Evolutionary conservation across 2,329 filamentous ascomycete genomes (phyloP).

Genomic region (Cytospora leucostoma): DNA sequence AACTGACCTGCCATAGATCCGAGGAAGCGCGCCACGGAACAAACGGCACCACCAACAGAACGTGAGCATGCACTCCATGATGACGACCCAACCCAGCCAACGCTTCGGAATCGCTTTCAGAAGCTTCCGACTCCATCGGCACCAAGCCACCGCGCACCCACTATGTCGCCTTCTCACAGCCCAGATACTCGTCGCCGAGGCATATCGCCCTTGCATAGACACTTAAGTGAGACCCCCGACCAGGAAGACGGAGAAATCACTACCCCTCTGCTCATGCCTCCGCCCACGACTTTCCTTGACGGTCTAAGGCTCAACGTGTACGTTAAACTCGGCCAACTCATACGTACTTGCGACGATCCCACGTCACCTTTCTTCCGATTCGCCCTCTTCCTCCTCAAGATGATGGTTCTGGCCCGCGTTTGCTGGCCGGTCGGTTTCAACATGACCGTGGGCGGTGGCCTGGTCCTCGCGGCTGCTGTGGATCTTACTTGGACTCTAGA

Average conservation of each 20-base stretch:
- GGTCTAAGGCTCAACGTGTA: conserved; percentile 34
- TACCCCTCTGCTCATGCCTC: conserved; percentile 53
- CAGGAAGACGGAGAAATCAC: conserved; percentile 27
- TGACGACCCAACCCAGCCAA: conserved; percentile 34
- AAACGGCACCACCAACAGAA: conserved; percentile 38
- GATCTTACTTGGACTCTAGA: conserved; percentile 48
- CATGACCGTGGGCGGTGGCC: conserved; percentile 63
- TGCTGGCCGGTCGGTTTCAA: conserved; percentile 74
- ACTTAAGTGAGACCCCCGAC: conserved; percentile 18
- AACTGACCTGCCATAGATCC: conserved; percentile 34
- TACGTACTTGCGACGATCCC: conserved; percentile 1
- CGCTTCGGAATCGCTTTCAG: conserved; percentile 36
- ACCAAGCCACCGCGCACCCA: conserved; percentile 35
- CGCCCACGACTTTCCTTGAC: conserved; percentile 43
- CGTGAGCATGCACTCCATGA: conserved; percentile 31
- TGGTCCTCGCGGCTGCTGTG: conserved; percentile 68
- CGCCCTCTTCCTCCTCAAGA: conserved; percentile 67
- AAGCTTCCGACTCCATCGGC: conserved; percentile 37
- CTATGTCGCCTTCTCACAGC: conserved; percentile 45
- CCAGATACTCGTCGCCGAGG: conserved; percentile 37
- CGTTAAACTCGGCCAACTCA: conserved; percentile 2
- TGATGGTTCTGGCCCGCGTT: conserved; percentile 63
- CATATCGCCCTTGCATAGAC: conserved; percentile 29
- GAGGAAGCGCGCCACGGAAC: conserved; percentile 38
- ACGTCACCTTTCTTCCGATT: conserved; percentile 50